A percentile compares a stretch with the other conserved stretches of the same genome.
Conservation (phyloP, 2,329 filamentous ascomycete species). For the Xylaria polymorpha region DNA sequence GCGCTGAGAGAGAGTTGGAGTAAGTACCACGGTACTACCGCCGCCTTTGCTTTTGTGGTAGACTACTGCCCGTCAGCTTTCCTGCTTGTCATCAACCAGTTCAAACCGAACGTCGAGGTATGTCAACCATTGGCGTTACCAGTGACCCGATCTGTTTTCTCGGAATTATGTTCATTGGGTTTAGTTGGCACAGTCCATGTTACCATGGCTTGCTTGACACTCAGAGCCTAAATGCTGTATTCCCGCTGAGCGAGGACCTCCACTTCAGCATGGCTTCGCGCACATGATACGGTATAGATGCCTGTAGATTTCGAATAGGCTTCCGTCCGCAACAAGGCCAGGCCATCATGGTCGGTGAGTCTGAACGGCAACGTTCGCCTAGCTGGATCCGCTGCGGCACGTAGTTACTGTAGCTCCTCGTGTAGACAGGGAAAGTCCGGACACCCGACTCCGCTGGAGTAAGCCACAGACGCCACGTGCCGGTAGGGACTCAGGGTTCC, state of each 20-base stretch:
- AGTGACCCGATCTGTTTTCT: background rate
- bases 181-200: conserved; percentile 1
- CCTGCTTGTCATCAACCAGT: background rate
- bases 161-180: background rate
- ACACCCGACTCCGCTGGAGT: conserved; percentile 6
- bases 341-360: conserved; percentile 2
- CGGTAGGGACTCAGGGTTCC: background rate
- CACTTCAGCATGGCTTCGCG: conserved; percentile 28
- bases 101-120: background rate
- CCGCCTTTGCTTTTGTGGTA: conserved; percentile 27
- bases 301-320: conserved; percentile 1
- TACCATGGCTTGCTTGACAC: background rate
- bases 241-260: conserved; percentile 27
- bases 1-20: conserved; percentile 20
- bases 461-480: conserved; percentile 3
- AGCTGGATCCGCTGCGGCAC: conserved; percentile 2
- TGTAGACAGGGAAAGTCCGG: conserved; percentile 1
- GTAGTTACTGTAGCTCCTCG: conserved; percentile 1
- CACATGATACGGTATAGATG: background rate
- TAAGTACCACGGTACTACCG: conserved; percentile 9
- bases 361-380: background rate
- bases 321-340: background rate
- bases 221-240: conserved; percentile 1
- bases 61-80: conserved; percentile 26
- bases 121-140: background rate